phyloP scores from a whole-genome alignment of 2,329 filamentous ascomycete species.

The Hypoxylon sp. region DNA sequence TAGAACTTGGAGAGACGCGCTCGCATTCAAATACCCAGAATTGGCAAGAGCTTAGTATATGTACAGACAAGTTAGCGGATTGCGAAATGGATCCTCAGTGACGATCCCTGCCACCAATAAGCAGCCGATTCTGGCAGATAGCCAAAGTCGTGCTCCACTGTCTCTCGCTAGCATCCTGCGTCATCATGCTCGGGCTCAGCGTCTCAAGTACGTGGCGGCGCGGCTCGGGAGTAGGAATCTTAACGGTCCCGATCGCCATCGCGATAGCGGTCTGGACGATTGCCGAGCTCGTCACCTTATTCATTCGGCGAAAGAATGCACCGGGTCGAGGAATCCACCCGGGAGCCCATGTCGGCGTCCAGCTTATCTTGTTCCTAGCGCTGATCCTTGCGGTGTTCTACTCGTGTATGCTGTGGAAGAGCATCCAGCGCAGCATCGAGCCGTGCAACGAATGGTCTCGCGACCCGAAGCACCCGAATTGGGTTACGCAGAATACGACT shows the following conservation, averaged over 20 bases:
- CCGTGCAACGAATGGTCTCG: conserved; percentile 36
- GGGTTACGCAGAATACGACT: conserved; percentile 9
- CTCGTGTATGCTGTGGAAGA: conserved; percentile 26
- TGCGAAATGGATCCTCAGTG: conserved; percentile 26
- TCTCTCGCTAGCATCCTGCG: conserved; percentile 30
- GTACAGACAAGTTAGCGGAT: background rate
- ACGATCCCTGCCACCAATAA: conserved; percentile 18
- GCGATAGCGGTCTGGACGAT: conserved; percentile 35
- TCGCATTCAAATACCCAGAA: conserved; percentile 5
- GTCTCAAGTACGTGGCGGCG: conserved; percentile 25
- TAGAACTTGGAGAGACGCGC: background rate
- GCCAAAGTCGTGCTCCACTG: conserved; percentile 35
- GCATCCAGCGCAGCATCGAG: conserved; percentile 23
- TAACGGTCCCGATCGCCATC: conserved; percentile 23
- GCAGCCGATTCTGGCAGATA: conserved; percentile 27
- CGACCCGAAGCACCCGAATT: conserved; percentile 25
- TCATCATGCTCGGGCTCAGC: conserved; percentile 31
- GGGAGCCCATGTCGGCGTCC: conserved; percentile 38
- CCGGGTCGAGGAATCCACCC: conserved; percentile 39
- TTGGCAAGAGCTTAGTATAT: background rate
- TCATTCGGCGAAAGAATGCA: conserved; percentile 14
- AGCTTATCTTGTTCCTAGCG: conserved; percentile 38
- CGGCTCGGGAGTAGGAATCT: conserved; percentile 19
- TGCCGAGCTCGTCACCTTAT: conserved; percentile 30
- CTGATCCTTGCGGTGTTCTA: conserved; percentile 37